phyloP scores from a whole-genome alignment of 192 early-diverging fungal species.

The Backusella australiensis region DNA sequence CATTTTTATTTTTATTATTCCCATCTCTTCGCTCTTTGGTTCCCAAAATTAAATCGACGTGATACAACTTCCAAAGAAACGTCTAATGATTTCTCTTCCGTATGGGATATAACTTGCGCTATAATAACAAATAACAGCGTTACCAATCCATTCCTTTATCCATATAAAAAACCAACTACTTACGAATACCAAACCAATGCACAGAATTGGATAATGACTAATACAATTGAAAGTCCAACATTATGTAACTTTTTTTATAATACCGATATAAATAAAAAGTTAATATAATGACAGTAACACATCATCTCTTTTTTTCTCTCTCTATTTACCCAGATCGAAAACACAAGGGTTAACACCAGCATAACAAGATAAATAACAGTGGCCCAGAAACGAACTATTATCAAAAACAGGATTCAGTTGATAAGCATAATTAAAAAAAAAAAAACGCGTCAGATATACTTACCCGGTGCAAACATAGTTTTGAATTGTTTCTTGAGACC shows the following conservation, averaged over 20 bases:
- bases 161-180: constrained; percentile 4
- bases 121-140: constrained; percentile 6
- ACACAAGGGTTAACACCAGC: constrained; percentile 44
- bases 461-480: constrained; percentile 75
- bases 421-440: neutral
- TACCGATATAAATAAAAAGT: neutral
- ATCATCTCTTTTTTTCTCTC: neutral
- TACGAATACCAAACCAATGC: constrained; percentile 85
- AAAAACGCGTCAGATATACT: neutral
- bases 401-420: neutral
- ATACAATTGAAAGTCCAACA: constrained; percentile 63
- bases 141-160: neutral
- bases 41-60: constrained; percentile 21
- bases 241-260: neutral
- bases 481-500: constrained; percentile 86
- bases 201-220: constrained; percentile 84
- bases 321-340: constrained; percentile 20
- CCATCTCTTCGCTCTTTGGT: neutral
- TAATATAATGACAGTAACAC: neutral
- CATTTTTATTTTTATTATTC: neutral
- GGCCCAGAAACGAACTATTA: constrained; percentile 23
- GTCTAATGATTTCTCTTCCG: constrained; percentile 54
- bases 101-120: constrained; percentile 93
- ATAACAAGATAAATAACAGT: constrained; percentile 34
- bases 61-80: constrained; percentile 37